These are phyloP conservation scores for Metschnikowia santaceciliae DNA, from an alignment of 805 yeast species.

Conservation along the genomic window DNA sequence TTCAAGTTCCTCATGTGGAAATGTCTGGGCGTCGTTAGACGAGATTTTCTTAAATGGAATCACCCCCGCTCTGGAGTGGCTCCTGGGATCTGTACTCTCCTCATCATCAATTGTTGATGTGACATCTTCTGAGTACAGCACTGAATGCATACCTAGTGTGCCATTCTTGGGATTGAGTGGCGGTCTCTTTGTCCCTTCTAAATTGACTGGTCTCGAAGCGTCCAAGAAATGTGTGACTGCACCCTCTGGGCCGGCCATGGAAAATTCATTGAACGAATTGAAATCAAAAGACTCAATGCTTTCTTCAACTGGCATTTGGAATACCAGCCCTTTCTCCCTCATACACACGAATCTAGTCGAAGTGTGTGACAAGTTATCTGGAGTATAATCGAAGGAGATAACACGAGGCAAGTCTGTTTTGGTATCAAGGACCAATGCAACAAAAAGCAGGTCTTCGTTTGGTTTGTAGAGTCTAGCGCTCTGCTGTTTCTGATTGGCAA, in stretches of 20 bases:
- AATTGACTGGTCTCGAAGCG: constrained; percentile 14
- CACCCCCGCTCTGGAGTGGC: neutral
- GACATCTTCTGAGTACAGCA: constrained; percentile 21
- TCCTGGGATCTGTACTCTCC: constrained; percentile 16
- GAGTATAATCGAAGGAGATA: constrained; percentile 80
- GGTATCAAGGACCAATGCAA: constrained; percentile 69
- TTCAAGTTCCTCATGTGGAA: constrained; percentile 3
- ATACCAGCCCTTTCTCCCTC: constrained; percentile 87
- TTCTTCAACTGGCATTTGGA: constrained; percentile 70
- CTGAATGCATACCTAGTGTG: neutral
- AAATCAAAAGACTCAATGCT: constrained; percentile 60
- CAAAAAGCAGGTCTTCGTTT: constrained; percentile 59
- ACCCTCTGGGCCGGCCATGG: constrained; percentile 58
- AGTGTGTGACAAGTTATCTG: constrained; percentile 44
- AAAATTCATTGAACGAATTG: constrained; percentile 64
- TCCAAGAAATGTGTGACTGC: constrained; percentile 42
- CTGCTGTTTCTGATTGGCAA: constrained; percentile 30
- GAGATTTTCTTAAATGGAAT: constrained; percentile 5
- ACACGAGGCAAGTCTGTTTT: constrained; percentile 77
- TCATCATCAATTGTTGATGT: constrained; percentile 33
- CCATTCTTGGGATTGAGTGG: neutral
- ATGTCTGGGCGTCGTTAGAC: neutral
- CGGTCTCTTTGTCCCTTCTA: neutral
- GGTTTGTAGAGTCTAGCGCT: constrained; percentile 35
- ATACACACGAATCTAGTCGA: constrained; percentile 74